phyloP scores from a whole-genome alignment of 441 rosid genomes.

The Syzygium malaccense region DNA sequence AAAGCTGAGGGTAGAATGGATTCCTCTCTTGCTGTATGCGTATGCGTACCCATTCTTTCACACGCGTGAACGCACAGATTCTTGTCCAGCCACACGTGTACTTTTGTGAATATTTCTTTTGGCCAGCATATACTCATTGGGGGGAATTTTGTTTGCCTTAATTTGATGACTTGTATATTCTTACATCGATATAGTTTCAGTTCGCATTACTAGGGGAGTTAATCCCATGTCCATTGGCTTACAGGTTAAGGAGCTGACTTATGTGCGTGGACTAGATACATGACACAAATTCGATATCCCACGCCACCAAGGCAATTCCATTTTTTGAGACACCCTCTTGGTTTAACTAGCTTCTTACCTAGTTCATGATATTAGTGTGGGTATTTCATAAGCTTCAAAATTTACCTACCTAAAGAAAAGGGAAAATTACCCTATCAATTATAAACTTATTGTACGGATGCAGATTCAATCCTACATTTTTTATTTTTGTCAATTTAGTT shows the following conservation, averaged over 20 bases:
- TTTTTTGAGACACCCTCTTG: not conserved
- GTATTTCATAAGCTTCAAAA: too few relatives aligned
- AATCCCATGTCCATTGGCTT: not conserved
- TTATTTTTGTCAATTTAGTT: too few relatives aligned
- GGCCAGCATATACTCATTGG: not conserved
- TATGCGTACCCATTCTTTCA: not conserved
- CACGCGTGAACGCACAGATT: not conserved
- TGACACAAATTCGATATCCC: not conserved
- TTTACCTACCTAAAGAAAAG: too few relatives aligned
- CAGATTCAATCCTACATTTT: too few relatives aligned
- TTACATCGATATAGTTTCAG: not conserved
- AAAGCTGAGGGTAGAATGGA: not conserved
- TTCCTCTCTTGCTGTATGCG: not conserved
- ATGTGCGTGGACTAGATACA: not conserved
- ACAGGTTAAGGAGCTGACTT: too few relatives aligned
- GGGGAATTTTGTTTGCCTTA: not conserved
- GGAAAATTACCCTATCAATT: too few relatives aligned
- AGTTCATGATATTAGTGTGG: too few relatives aligned
- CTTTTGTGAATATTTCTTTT: not conserved
- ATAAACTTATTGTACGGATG: too few relatives aligned
- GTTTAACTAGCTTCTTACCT: not conserved
- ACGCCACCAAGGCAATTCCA: not conserved
- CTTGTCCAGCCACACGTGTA: not conserved
- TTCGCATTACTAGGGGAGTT: not conserved
- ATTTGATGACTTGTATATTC: not conserved